phyloP scores from a whole-genome alignment of 1,284 basidiomycete species.

The Leccinum fuscescens region DNA sequence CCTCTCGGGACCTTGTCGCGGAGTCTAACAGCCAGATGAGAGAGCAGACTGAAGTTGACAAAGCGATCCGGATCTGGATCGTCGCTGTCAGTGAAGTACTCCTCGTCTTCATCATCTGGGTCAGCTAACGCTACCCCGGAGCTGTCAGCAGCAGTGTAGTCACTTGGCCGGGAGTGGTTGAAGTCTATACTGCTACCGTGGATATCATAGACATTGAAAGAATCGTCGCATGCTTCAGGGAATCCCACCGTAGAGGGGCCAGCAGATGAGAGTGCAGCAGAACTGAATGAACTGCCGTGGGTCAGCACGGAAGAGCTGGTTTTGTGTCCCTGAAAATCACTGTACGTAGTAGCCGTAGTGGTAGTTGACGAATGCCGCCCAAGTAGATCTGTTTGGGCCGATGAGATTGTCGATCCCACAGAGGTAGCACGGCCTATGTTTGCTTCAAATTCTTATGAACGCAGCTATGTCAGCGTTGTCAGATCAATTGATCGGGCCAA shows the following conservation, averaged over 20 bases:
- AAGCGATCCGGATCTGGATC: conserved; percentile 77
- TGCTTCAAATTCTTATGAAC: conserved; percentile 17
- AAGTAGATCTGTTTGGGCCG: conserved; percentile 27
- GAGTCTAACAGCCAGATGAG: conserved; percentile 85
- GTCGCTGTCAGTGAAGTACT: conserved; percentile 66
- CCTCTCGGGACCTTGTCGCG: conserved; percentile 83
- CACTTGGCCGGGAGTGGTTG: conserved; percentile 21
- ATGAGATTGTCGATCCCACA: conserved; percentile 33
- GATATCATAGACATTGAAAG: conserved; percentile 21
- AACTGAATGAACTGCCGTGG: conserved; percentile 18
- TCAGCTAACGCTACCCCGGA: conserved; percentile 44
- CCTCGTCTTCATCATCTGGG: conserved; percentile 47
- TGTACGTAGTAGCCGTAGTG: conserved; percentile 27
- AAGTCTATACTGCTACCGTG: conserved; percentile 28
- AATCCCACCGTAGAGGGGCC: conserved; percentile 28
- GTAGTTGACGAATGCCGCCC: conserved; percentile 28
- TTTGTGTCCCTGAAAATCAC: conserved; percentile 19
- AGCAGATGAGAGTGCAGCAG: conserved; percentile 19
- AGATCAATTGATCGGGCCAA: background rate
- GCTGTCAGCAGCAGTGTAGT: conserved; percentile 36
- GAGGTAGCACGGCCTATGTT: conserved; percentile 31
- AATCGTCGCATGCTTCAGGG: conserved; percentile 15
- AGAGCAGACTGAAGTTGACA: conserved; percentile 85
- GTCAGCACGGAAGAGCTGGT: conserved; percentile 15
- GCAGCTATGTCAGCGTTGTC: conserved; percentile 10